These are phyloP conservation scores for Prunus campanulata DNA, from an alignment of 306 rosid genomes.

Conservation along the genomic window DNA sequence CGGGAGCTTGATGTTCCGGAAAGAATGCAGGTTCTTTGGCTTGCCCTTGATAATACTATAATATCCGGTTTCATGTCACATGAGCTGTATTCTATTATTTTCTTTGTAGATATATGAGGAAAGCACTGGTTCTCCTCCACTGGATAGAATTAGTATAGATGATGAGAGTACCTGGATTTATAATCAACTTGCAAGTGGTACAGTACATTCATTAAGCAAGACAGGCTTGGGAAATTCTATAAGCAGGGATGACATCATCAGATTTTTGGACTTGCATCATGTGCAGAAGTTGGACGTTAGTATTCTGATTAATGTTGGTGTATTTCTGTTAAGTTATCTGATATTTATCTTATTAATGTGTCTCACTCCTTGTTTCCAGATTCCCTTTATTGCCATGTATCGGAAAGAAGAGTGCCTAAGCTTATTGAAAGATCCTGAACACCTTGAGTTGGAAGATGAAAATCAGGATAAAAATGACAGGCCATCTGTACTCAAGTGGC, in stretches of 20 bases:
- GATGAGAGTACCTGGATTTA: conserved; percentile 81
- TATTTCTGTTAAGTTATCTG: conserved; percentile 10
- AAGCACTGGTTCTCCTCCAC: conserved; percentile 74
- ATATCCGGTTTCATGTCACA: conserved; percentile 4
- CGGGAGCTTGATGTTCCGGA: conserved; percentile 82
- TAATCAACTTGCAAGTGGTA: conserved; percentile 57
- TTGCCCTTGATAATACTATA: conserved; percentile 7
- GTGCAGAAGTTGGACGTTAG: conserved; percentile 90
- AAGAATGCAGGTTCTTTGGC: conserved; percentile 83
- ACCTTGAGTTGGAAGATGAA: conserved; percentile 46
- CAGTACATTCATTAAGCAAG: conserved; percentile 60
- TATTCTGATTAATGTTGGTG: conserved; percentile 23
- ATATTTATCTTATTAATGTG: conserved; percentile 19
- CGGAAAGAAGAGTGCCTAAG: conserved; percentile 91
- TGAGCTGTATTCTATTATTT: conserved; percentile 11
- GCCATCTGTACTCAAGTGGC: conserved; percentile 76
- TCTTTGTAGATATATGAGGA: conserved; percentile 65
- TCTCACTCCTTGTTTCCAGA: conserved; percentile 36
- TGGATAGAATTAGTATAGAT: conserved; percentile 55
- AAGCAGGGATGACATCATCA: conserved; percentile 55
- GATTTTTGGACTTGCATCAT: conserved; percentile 87
- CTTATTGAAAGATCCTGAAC: conserved; percentile 69
- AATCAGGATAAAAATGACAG: conserved; percentile 58
- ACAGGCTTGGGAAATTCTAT: conserved; percentile 37
- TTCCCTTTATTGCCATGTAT: conserved; percentile 89